Conservation (phyloP, 169 alveolate genomes). For the Cyclospora cayetanensis region DNA sequence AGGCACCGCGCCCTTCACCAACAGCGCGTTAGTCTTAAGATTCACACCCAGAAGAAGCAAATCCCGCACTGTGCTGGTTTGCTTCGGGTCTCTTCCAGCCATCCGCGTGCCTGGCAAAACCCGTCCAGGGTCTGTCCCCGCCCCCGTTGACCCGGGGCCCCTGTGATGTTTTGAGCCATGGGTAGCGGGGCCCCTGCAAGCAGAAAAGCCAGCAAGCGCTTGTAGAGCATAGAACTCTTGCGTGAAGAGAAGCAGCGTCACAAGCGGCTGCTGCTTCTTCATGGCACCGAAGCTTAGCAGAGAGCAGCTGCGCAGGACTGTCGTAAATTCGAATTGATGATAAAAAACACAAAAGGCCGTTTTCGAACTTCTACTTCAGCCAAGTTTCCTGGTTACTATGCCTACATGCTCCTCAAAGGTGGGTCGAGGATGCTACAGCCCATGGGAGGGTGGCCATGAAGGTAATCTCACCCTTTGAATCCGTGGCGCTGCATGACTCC, state of each 20-base stretch:
- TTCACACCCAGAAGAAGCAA: constrained; percentile 90
- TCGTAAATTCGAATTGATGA: not conserved
- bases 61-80: constrained; percentile 83
- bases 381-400: not conserved
- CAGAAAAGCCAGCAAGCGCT: no score
- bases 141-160: constrained; percentile 93
- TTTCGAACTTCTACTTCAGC: not conserved
- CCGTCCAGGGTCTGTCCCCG: constrained; percentile 94
- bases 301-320: no score
- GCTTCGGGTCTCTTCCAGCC: constrained; percentile 95
- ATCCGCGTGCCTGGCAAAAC: constrained; percentile 94
- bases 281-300: no score
- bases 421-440: not conserved
- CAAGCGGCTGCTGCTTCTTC: no score
- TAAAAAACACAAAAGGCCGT: not conserved
- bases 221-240: no score
- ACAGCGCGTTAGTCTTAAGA: constrained; percentile 88
- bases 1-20: constrained; percentile 93
- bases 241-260: no score
- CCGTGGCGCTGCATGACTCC: constrained; percentile 94
- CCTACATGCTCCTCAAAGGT: not conserved
- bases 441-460: no score
- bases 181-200: constrained; percentile 87
- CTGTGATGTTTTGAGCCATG: constrained; percentile 96
- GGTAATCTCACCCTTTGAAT: constrained; percentile 82